Evolutionary conservation across 2,329 filamentous ascomycete species (phyloP), one percentile per base, ranked within the genome.

Genomic region (Verruconis gallopava): DNA sequence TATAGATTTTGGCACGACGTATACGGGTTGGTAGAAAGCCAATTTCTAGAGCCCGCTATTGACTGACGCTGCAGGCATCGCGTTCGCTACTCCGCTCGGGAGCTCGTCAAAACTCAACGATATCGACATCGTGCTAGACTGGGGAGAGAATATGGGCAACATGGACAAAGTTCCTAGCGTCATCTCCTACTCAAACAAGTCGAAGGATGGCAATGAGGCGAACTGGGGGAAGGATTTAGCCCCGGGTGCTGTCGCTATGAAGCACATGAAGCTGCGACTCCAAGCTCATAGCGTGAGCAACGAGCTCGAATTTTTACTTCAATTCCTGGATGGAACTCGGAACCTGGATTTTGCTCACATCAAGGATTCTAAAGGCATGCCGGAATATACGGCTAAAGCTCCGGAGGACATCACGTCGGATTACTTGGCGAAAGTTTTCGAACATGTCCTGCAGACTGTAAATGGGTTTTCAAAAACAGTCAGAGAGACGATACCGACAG

Each of bases 181-280:
- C 3, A 51, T 51, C n/a, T 55, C 55, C 3, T 57, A 57, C 41
- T 51, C 55, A 1, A 34, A 33, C 2, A 43, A 37, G 21, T 40
- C 42, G 11, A 21, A 9, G 4, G 37, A 18, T 12, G 48, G 51
- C 15, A 48, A 48, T 25, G 50, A 56, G 47, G 33, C 12, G 14
- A 13, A 36, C 12, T 56, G 50, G 50, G 54, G 52, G 2, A 38
- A 41, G 18, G 47, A 46, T 42, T 21, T 55, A 4, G 52, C 50
- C 28, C 40, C 43, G 9, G 37, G 51, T 13, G 47, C 52, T 1
- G 46, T 55, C 1, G 44, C 53, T 3, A 56, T 56, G 53, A 47
- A 56, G 2, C 50, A 57, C 38, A 58, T 54, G 1, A 58, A 58
- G 33, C 44, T 57, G 2, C 51, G 56, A 37, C 47, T 58, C 4